Evolutionary conservation across 225 moss, liverwort and hornwort genomes (phyloP), one percentile per base, ranked within the genome.

Genomic region (Polytrichum commune): DNA sequence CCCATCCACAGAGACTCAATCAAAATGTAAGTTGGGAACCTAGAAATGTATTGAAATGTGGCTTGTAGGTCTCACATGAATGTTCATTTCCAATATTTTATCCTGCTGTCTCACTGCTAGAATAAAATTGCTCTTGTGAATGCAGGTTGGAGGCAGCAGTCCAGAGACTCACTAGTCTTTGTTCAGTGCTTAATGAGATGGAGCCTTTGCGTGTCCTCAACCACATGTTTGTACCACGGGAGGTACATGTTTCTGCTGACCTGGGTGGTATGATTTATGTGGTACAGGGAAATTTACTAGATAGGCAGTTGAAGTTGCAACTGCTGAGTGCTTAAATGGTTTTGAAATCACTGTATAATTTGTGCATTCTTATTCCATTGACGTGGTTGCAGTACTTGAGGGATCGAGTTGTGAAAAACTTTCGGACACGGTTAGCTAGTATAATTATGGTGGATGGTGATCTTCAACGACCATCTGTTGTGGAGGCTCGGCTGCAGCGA

Each of bases 181-280:
- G 98, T 82, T 95, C 98, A 55, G 95, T 95, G 75, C 87, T 98
- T 9, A 98, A 98, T 79, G 98, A 98, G 76, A 93, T 98, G 95
- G 98, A 98, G 64, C 98, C 98, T n/a, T 80, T 98, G 65, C 93
- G 91, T 58, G 93, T 98, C 65, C 84, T 95, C 5, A 95, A 98
- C 72, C 98, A 98, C 79, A 89, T 98, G 85, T 98, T 95, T 74
- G 92, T 98, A 53, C 98, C 98, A 26, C 90, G 98, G 67, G 98
- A 98, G 82, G 91, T 91, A 62, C 30, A 55, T 55, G n/a, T 27
- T 23, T 38, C 30, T 58, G 19, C 29, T 19, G 64, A n/a, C 60
- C 60, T 60, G 60, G 60, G 64, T 64, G 26, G 30, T 18, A 29
- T 64, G 27, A 19, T 30, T 64, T 26, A 19, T 19, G 64, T 64